phyloP scores from a whole-genome alignment of 2,329 filamentous ascomycete species.

The Penicillium vulpinum region DNA sequence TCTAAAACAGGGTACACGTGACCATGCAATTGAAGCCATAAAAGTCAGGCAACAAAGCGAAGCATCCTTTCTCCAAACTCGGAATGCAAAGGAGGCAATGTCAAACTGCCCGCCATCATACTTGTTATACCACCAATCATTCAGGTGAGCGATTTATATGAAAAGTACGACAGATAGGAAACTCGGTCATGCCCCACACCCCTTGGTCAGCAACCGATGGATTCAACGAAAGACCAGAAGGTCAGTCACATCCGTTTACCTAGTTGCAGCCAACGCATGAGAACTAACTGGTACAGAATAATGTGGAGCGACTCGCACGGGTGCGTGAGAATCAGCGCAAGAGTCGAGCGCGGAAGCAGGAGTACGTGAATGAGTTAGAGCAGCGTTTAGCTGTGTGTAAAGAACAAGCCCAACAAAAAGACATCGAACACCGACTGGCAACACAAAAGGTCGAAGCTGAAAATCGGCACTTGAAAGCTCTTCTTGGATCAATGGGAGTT shows the following conservation, averaged over 20 bases:
- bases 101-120: not conserved
- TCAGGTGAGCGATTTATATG: not conserved
- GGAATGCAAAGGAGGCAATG: not conserved
- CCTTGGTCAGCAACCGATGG: not conserved
- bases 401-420: constrained; percentile 30
- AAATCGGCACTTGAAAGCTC: constrained; percentile 31
- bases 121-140: not conserved
- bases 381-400: constrained; percentile 32
- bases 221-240: constrained; percentile 11
- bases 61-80: not conserved
- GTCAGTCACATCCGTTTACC: constrained; percentile 1
- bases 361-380: constrained; percentile 39
- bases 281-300: constrained; percentile 20
- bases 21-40: not conserved
- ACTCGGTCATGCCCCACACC: not conserved
- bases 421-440: constrained; percentile 36
- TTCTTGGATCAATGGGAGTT: constrained; percentile 30
- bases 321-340: constrained; percentile 42
- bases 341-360: constrained; percentile 38
- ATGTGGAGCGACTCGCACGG: constrained; percentile 40
- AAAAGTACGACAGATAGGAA: not conserved
- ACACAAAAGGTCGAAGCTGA: constrained; percentile 37
- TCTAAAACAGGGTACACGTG: not conserved
- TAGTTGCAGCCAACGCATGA: not conserved
- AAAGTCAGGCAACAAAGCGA: not conserved